These are phyloP conservation scores for Dryas octopetala DNA, from an alignment of 306 rosid species.

Conservation along the genomic window DNA sequence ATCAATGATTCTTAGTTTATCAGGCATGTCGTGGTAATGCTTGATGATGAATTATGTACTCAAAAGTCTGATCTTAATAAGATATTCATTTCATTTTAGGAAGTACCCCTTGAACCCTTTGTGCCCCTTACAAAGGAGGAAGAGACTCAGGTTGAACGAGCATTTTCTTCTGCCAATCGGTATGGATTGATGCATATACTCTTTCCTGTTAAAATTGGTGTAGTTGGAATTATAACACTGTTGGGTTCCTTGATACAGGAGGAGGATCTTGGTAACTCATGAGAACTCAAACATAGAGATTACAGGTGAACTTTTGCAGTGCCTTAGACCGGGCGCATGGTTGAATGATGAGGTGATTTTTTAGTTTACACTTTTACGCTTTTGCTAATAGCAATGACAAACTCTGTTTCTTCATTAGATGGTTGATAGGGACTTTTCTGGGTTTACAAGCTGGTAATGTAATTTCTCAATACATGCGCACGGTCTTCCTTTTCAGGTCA, in stretches of 20 bases:
- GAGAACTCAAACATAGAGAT: slow-evolving; percentile 73
- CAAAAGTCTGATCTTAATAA: not conserved
- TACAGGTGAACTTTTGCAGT: slow-evolving; percentile 61
- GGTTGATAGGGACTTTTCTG: not conserved
- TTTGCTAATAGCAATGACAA: not conserved
- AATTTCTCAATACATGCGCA: slow-evolving; percentile 19
- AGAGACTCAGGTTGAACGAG: slow-evolving; percentile 44
- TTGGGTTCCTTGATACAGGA: slow-evolving; percentile 45
- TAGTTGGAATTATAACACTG: slow-evolving; percentile 22
- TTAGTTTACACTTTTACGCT: slow-evolving; percentile 15
- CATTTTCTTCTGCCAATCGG: slow-evolving; percentile 53
- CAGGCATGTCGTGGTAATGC: not conserved
- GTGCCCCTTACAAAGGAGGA: slow-evolving; percentile 64
- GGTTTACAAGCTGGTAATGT: slow-evolving; percentile 5
- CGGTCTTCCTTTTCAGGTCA: slow-evolving; percentile 58
- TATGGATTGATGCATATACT: slow-evolving; percentile 37
- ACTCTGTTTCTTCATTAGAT: not conserved
- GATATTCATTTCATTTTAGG: slow-evolving; percentile 43
- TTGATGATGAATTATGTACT: not conserved
- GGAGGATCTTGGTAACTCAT: slow-evolving; percentile 66
- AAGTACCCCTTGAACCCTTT: slow-evolving; percentile 55
- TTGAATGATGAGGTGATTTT: slow-evolving; percentile 87
- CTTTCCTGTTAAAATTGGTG: slow-evolving; percentile 16
- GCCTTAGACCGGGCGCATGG: slow-evolving; percentile 81
- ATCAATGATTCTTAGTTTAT: not conserved